These are phyloP conservation scores for Erysimum cheiranthoides DNA, from an alignment of 345 rosid species.

Conservation along the genomic window DNA sequence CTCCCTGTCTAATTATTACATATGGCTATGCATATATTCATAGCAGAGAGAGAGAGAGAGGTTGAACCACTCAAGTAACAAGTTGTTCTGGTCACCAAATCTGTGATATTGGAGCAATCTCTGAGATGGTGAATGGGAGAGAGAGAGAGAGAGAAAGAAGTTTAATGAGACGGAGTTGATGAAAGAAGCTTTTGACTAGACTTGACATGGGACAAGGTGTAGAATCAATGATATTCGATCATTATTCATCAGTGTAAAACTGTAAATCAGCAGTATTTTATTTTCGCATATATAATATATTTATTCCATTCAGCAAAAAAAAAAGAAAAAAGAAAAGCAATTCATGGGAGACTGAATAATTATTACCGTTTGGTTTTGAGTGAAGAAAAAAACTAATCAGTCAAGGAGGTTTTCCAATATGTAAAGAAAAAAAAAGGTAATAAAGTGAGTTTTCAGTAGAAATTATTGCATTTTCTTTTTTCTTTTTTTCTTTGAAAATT, in stretches of 20 bases:
- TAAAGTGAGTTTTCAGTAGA: not conserved
- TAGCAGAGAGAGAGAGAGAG: constrained; percentile 47
- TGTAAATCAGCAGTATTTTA: constrained; percentile 14
- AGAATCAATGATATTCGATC: constrained; percentile 35
- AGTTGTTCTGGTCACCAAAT: constrained; percentile 76
- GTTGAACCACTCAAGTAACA: constrained; percentile 67
- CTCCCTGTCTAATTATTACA: constrained; percentile 26
- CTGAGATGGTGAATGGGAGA: constrained; percentile 35
- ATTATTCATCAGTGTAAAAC: constrained; percentile 28
- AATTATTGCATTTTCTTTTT: not conserved
- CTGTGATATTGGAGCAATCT: constrained; percentile 44
- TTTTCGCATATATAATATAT: not conserved
- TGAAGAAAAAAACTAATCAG: not conserved
- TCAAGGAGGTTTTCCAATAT: not conserved
- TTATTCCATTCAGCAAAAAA: not conserved
- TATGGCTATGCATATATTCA: constrained; percentile 45
- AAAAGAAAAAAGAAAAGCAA: not conserved
- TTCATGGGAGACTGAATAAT: constrained; percentile 31
- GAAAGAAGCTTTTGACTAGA: constrained; percentile 45
- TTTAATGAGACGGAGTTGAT: constrained; percentile 37
- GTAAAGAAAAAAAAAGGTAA: not conserved
- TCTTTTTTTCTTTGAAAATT: too few relatives aligned
- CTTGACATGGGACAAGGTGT: constrained; percentile 47
- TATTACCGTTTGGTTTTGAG: constrained; percentile 27
- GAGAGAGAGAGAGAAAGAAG: constrained; percentile 38